A percentile compares a stretch with the other conserved stretches of the same genome.
phyloP scores from a whole-genome alignment of 2,329 filamentous ascomycete species.

The Nannizziopsis arthrosporioides region DNA sequence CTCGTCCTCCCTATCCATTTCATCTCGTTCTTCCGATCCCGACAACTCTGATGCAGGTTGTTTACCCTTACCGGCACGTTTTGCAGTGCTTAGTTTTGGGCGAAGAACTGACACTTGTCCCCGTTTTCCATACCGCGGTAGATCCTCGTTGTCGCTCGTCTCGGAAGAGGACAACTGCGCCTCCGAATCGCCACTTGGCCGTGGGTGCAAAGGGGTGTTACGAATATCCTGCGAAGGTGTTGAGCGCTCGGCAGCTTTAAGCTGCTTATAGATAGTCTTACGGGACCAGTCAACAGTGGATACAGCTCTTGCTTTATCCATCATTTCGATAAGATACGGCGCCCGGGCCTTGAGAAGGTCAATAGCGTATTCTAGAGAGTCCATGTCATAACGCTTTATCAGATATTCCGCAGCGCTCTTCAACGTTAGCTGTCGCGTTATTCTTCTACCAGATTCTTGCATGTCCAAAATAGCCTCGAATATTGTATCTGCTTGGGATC shows the following conservation, averaged over 20 bases:
- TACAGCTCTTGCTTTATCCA: constrained; percentile 28
- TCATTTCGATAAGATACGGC: constrained; percentile 23
- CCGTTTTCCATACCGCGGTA: constrained; percentile 20
- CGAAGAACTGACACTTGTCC: constrained; percentile 36
- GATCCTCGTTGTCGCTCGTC: constrained; percentile 12
- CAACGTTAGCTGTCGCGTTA: constrained; percentile 30
- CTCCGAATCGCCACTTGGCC: constrained; percentile 18
- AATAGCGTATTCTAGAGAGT: constrained; percentile 25
- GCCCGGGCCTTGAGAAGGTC: constrained; percentile 29
- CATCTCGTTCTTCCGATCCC: constrained; percentile 22
- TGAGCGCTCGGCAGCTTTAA: constrained; percentile 26
- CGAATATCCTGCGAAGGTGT: constrained; percentile 21
- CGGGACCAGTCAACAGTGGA: constrained; percentile 31
- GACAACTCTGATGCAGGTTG: constrained; percentile 20
- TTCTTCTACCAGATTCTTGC: constrained; percentile 25
- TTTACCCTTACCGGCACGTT: constrained; percentile 33
- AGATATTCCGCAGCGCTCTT: constrained; percentile 25
- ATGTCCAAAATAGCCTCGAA: constrained; percentile 30
- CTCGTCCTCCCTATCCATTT: constrained; percentile 22
- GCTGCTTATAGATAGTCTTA: constrained; percentile 33
- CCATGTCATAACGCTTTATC: constrained; percentile 27
- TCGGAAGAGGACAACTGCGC: constrained; percentile 20
- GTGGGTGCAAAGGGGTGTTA: constrained; percentile 27
- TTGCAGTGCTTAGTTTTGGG: constrained; percentile 30
- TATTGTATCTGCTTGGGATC: constrained; percentile 28